Conservation (phyloP, 169 alveolate genomes). For the Eimeria praecox region DNA sequence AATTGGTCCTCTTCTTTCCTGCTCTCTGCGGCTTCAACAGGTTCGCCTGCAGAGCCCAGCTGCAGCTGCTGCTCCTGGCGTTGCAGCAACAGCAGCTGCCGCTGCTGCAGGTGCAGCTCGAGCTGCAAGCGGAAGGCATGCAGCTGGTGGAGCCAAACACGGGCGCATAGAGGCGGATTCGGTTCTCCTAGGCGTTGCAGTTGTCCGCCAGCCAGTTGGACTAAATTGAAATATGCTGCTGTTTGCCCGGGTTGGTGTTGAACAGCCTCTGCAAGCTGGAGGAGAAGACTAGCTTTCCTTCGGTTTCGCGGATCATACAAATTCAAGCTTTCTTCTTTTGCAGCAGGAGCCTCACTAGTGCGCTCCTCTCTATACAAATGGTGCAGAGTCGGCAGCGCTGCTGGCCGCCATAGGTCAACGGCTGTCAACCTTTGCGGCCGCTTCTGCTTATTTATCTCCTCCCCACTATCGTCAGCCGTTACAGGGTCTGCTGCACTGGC, state of each 20-base stretch:
- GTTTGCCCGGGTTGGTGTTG: conserved; percentile 9
- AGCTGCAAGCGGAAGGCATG: conserved; percentile 31
- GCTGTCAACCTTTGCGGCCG: neutral
- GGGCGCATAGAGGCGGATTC: conserved; percentile 16
- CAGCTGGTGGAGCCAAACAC: conserved; percentile 61
- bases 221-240: neutral
- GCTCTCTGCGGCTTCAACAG: neutral
- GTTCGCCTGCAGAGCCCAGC: neutral
- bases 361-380: conserved; percentile 12
- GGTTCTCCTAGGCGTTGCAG: conserved; percentile 40
- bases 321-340: neutral
- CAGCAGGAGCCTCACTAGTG: neutral
- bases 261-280: conserved; percentile 34
- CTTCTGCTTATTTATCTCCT: neutral
- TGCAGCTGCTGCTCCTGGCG: too few relatives aligned
- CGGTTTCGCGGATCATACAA: neutral
- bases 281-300: conserved; percentile 5
- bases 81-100: neutral
- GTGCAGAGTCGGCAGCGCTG: conserved; percentile 14
- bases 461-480: neutral
- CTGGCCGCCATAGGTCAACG: neutral
- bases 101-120: neutral
- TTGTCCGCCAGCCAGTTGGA: conserved; percentile 8
- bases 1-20: neutral
- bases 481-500: neutral